phyloP scores from a whole-genome alignment of 2,329 filamentous ascomycete genomes.

The Metarhizium guizhouense region DNA sequence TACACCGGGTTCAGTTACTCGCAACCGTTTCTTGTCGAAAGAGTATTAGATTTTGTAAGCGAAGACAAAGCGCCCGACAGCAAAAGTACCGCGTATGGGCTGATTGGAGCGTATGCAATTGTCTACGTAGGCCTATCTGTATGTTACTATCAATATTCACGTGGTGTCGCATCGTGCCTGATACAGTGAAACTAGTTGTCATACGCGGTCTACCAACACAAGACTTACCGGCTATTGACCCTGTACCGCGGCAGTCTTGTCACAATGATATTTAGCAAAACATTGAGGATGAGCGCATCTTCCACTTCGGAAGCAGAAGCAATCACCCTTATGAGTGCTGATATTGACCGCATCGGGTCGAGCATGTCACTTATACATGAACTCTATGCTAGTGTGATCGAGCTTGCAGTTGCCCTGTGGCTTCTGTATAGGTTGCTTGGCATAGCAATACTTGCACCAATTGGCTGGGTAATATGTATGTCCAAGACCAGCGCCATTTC shows the following conservation, averaged over 20 bases:
- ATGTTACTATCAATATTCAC: constrained; percentile 2
- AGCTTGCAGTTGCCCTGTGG: constrained; percentile 24
- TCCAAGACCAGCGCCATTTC: neutral
- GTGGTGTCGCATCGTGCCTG: neutral
- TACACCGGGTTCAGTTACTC: constrained; percentile 29
- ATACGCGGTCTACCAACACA: constrained; percentile 15
- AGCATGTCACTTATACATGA: constrained; percentile 20
- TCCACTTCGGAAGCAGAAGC: constrained; percentile 23
- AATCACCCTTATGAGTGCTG: constrained; percentile 34
- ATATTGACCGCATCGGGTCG: constrained; percentile 22
- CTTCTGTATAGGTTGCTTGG: constrained; percentile 19
- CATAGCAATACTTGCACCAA: constrained; percentile 11
- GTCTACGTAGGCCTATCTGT: constrained; percentile 32
- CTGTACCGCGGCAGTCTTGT: constrained; percentile 24
- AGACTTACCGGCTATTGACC: constrained; percentile 23
- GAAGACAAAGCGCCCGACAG: constrained; percentile 13
- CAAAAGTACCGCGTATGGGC: constrained; percentile 23
- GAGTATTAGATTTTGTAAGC: constrained; percentile 21
- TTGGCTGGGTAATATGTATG: constrained; percentile 13
- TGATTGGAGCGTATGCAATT: constrained; percentile 28
- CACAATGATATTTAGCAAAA: constrained; percentile 40
- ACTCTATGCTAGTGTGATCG: constrained; percentile 24
- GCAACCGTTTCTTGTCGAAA: constrained; percentile 33
- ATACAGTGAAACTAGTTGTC: neutral
- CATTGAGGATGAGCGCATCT: constrained; percentile 16